These are phyloP conservation scores for Phaeoacremonium minimum DNA, from an alignment of 2,329 filamentous ascomycete species.

Conservation along the genomic window DNA sequence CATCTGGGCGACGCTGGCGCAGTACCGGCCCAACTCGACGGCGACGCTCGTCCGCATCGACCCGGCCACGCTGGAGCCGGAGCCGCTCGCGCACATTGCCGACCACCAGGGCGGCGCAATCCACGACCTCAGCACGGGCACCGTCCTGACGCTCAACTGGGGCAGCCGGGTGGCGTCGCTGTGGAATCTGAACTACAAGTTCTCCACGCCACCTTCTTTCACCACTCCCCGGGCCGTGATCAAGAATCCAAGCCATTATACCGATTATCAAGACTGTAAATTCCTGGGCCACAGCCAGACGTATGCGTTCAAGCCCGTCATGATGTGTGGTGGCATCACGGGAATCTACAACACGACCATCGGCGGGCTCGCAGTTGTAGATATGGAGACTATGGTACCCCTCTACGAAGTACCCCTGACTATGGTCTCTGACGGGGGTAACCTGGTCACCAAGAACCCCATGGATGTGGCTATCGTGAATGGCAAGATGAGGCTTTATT, in stretches of 20 bases:
- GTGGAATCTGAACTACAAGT: constrained; percentile 23
- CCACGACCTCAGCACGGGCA: constrained; percentile 28
- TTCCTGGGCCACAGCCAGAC: constrained; percentile 34
- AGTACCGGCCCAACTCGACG: constrained; percentile 43
- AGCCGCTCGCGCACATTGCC: constrained; percentile 13
- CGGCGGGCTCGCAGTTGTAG: constrained; percentile 42
- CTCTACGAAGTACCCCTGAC: constrained; percentile 40
- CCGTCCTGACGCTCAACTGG: constrained; percentile 39
- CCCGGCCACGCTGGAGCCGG: constrained; percentile 5
- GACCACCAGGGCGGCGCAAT: constrained; percentile 44
- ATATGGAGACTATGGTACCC: constrained; percentile 36
- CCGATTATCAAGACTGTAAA: constrained; percentile 50
- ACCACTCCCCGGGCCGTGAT: constrained; percentile 14
- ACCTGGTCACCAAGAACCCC: constrained; percentile 41
- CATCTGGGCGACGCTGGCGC: constrained; percentile 40
- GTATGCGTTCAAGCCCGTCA: constrained; percentile 31
- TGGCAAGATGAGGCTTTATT: constrained; percentile 39
- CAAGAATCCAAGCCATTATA: constrained; percentile 35
- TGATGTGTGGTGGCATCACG: constrained; percentile 43
- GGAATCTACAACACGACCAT: constrained; percentile 25
- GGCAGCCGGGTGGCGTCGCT: constrained; percentile 34
- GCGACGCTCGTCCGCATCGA: constrained; percentile 32
- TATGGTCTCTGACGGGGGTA: constrained; percentile 31
- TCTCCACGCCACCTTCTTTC: constrained; percentile 13
- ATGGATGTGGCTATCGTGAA: constrained; percentile 38